phyloP scores from a whole-genome alignment of 345 rosid genomes.

The Trapa bicornis region DNA sequence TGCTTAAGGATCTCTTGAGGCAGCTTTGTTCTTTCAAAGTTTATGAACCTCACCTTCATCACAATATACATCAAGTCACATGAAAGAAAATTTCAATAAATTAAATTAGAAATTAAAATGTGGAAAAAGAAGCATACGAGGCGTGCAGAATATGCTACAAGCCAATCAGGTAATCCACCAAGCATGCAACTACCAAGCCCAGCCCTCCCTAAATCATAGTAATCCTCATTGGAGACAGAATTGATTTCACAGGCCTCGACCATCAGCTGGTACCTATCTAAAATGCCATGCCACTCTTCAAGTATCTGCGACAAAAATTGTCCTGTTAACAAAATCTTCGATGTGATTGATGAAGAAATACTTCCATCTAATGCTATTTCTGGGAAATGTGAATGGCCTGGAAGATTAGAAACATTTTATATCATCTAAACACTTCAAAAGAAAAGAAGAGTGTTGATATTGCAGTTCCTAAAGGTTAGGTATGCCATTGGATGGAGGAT shows the following conservation, averaged over 20 bases:
- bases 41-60: conserved; percentile 90
- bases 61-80: conserved; percentile 8
- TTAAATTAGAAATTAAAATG: not conserved
- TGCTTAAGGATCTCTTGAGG: conserved; percentile 84
- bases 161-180: conserved; percentile 96
- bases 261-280: conserved; percentile 80
- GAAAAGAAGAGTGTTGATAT: not conserved
- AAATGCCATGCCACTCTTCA: conserved; percentile 80
- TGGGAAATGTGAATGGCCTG: too few relatives aligned
- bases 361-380: not conserved
- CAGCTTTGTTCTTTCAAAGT: conserved; percentile 92
- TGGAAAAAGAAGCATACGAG: conserved; percentile 36
- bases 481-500: not conserved
- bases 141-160: conserved; percentile 89
- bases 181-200: conserved; percentile 96
- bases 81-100: conserved; percentile 6
- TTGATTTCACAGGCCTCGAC: conserved; percentile 76
- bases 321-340: conserved; percentile 6
- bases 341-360: not conserved
- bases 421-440: too few relatives aligned
- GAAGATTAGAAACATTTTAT: too few relatives aligned
- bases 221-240: conserved; percentile 90
- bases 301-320: conserved; percentile 45
- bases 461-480: not conserved
- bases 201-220: conserved; percentile 92